Conservation (phyloP, 345 rosid genomes). For the Lagerstroemia speciosa region DNA sequence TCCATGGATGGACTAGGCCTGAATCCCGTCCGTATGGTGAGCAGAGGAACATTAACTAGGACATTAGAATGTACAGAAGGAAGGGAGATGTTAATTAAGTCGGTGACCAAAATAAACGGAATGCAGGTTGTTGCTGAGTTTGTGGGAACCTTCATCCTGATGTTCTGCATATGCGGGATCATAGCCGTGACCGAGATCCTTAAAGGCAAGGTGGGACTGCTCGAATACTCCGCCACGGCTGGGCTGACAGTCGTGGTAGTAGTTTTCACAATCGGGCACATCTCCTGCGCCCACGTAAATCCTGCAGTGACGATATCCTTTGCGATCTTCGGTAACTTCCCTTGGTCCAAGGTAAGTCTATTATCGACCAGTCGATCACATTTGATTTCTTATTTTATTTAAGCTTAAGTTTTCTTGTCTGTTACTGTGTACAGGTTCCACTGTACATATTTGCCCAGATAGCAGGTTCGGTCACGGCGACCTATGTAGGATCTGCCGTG, state of each 20-base stretch:
- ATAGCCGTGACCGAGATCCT: conserved; percentile 44
- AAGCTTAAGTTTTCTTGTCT: neutral
- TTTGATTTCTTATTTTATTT: neutral
- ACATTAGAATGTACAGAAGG: neutral
- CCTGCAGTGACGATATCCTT: conserved; percentile 78
- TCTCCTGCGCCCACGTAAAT: conserved; percentile 82
- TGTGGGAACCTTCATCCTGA: conserved; percentile 64
- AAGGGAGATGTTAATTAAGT: neutral
- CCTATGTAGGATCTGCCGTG: conserved; percentile 39
- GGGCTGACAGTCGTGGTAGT: conserved; percentile 58
- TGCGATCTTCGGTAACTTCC: conserved; percentile 62
- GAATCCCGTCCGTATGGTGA: conserved; percentile 48
- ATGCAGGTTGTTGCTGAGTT: conserved; percentile 67
- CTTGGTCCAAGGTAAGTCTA: conserved; percentile 67
- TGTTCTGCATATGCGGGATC: conserved; percentile 69
- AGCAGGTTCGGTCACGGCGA: conserved; percentile 50
- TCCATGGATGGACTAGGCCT: conserved; percentile 28
- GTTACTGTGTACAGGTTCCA: conserved; percentile 43
- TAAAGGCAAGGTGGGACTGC: conserved; percentile 50
- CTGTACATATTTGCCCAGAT: conserved; percentile 64
- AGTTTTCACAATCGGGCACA: conserved; percentile 58
- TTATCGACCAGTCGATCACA: neutral
- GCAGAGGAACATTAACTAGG: neutral
- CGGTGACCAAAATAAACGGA: neutral
- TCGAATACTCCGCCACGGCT: conserved; percentile 66